Base-by-base conservation (phyloP, 176 grass and related monocot species). In the Eleusine coracana region DNA sequence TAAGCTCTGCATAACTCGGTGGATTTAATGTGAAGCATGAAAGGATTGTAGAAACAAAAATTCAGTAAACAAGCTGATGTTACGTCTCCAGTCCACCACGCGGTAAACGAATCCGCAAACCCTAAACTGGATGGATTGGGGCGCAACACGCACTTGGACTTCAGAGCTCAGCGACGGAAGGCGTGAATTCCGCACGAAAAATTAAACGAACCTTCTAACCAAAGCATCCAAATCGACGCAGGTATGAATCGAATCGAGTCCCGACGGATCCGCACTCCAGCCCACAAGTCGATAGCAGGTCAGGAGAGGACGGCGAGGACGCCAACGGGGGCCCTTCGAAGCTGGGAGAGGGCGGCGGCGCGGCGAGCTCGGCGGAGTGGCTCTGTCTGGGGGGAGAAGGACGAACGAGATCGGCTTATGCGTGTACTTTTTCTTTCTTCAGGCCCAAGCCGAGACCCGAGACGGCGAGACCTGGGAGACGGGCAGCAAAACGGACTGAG, bases 41-140 rank as follows among this genome's bases (percentile, higher is more conserved):
- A 20, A 63, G 16, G 16, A 21, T 55, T 27, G 7, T 5, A 18
- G 0, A 34, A 36, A 56, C 12, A 18, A 67, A 34, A 37, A 8
- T 15, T 0, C 59, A 1, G 50, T 25, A 54, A 60, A 41, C 1
- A n/a, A 16, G 34, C 18, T 21, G 6, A 36, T 16, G 34, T 6
- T 16, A 65, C 44, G 3, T 29, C 60, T 52, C 48, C 28, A 54
- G 28, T 36, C 16, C 7, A 34, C 6, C 48, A 37, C 5, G 31
- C 17, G 12, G 31, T n/a, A 75, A 58, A 75, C 73, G 3, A 14
- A 75, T n/a, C 48, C 29, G 4, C 10, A 74, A 74, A 74, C 72
- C 49, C 72, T 74, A 74, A 74, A 54, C 51, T 34, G 15, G 48
- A 34, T 12, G 58, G 58, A 61, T 61, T 61, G 58, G 58, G 25